phyloP scores from a whole-genome alignment of 192 early-diverging fungal genomes.

The Linderina pennispora region DNA sequence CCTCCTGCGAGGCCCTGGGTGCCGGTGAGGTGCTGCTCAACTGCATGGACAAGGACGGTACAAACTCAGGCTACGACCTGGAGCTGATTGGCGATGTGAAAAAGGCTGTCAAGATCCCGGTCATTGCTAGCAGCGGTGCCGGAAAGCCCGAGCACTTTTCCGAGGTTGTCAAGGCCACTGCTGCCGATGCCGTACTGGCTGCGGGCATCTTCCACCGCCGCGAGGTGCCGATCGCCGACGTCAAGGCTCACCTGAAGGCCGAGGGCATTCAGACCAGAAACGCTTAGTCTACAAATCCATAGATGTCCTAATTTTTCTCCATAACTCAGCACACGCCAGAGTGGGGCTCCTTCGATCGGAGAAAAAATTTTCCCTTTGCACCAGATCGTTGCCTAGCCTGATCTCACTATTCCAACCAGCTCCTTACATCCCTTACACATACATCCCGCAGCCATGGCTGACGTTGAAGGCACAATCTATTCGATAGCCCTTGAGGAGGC shows the following conservation, averaged over 20 bases:
- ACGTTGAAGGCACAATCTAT: conserved; percentile 15
- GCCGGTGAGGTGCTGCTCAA: conserved; percentile 97
- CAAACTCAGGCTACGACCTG: conserved; percentile 93
- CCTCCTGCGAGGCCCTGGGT: conserved; percentile 82
- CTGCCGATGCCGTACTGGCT: conserved; percentile 93
- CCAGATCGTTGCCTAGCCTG: no score
- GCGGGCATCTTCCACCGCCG: conserved; percentile 97
- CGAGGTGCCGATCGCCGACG: conserved; percentile 83
- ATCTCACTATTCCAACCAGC: not conserved
- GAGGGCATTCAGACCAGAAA: conserved; percentile 50
- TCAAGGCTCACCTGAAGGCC: conserved; percentile 67
- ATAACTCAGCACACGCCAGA: no score
- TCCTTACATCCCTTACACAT: not conserved
- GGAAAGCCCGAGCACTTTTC: conserved; percentile 82
- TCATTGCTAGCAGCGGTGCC: conserved; percentile 97
- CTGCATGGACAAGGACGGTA: conserved; percentile 99
- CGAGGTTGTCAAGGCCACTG: conserved; percentile 76
- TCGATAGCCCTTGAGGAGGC: conserved; percentile 6
- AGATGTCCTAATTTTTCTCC: conserved; percentile 1
- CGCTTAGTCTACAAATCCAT: not conserved
- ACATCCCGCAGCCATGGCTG: conserved; percentile 2
- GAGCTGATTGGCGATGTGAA: conserved; percentile 79
- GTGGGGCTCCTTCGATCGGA: no score
- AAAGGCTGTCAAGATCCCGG: conserved; percentile 78
- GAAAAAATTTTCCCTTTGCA: no score